Evolutionary conservation across 2,329 filamentous ascomycete species (phyloP), one percentile per base, ranked within the genome.

Genomic region (Amylocarpus encephaloides): DNA sequence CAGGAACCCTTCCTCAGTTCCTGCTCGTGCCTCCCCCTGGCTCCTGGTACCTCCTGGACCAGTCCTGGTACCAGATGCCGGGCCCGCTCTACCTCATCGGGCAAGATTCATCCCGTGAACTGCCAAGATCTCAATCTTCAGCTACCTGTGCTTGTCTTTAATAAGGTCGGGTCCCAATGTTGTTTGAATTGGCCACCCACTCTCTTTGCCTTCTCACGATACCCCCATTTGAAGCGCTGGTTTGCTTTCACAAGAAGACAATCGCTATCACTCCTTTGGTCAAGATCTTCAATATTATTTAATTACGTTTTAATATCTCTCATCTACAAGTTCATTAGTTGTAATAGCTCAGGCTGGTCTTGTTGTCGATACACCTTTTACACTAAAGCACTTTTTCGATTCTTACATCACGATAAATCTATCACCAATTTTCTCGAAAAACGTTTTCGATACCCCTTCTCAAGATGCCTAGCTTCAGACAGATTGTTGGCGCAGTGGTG

Each of bases 301-400:
- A 58, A 57, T 52, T 55, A 50, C 46, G 5, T 16, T 53, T 58
- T 52, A 43, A 44, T 55, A 55, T 55, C 58, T 50, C 15, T 11
- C 18, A 45, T 45, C 29, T 43, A 13, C 29, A 41, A 33, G 11
- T 45, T 49, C 35, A 30, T 39, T 51, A 41, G 49, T 59, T 59
- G 51, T 59, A 58, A 59, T 61, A 56, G 48, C 53, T 59, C 59
- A 61, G 61, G 62, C 62, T 64, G 61, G 63, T 61, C 60, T 62
- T 62, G 59, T 52, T 59, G 47, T 59, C 53, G 34, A 48, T 56
- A 59, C 43, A 56, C 46, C 51, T 26, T 26, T 26, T 26, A 26
- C 22, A 53, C 46, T 55, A 52, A 52, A 18, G 18, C 26, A 33
- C 15, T 33, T 33, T 33, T 45, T 49, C 47, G 35, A 44, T 42